Base-by-base conservation (phyloP, 2,329 filamentous ascomycete species). In the Cryphonectria japonica region DNA sequence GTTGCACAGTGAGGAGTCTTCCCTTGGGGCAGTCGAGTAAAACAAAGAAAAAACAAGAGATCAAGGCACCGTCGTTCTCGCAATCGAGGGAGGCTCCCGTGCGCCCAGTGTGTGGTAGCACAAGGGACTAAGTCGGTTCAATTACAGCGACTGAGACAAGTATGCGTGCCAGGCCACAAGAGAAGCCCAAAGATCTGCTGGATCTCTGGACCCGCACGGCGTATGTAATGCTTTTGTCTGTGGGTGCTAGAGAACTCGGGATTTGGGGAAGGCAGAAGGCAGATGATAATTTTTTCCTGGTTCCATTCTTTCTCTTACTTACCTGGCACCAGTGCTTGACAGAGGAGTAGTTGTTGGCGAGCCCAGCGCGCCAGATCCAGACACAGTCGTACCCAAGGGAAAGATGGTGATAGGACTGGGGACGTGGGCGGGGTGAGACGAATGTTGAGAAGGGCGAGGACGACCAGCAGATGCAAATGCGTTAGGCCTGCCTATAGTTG, bases 401-500 rank as follows among this genome's bases (percentile, higher is more conserved):
- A 75, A 76, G 73, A 77, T 77, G 74, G 73, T 71, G 69, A 76
- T 71, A 71, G 75, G 76, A 65, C 71, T 73, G 71, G 70, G 69
- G 71, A 73, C 66, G 69, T 74, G 71, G 54, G 66, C 50, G 41
- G 71, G 61, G 37, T 69, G 71, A 65, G 66, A 63, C 50, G 69
- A 65, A 39, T 69, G 59, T 22, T 50, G 46, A 50, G 46, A 50
- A 50, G 46, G 22, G 22, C 69, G 66, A 57, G n/a, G 67, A 29
- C 59, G 63, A 43, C 32, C 46, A 54, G 37, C 37, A 43, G 32
- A 52, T 26, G 14, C 63, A 57, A 67, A 19, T 14, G 41, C 52
- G 67, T 79, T 77, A 66, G 78, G 78, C 75, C 80, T 79, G 75
- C 84, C 83, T 76, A 85, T 83, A 66, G 83, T 84, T 75, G 84